These are phyloP conservation scores for Zalaria sp. DNA, from an alignment of 2,329 filamentous ascomycete genomes.

Conservation along the genomic window DNA sequence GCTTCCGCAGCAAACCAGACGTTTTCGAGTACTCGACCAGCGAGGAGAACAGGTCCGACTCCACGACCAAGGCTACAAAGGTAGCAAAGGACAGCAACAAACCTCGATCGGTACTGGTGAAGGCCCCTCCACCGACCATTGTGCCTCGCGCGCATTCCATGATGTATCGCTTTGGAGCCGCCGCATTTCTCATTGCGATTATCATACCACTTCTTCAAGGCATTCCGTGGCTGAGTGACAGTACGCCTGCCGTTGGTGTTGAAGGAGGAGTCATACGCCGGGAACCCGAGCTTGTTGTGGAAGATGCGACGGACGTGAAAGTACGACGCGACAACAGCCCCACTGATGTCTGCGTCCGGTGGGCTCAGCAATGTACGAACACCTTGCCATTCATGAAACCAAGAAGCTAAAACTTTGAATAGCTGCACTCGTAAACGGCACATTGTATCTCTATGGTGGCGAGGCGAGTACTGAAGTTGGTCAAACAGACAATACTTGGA, in stretches of 20 bases:
- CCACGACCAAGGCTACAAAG: too few relatives aligned
- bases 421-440: constrained; percentile 59
- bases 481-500: constrained; percentile 55
- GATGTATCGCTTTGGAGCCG: constrained; percentile 13
- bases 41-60: neutral
- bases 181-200: constrained; percentile 13
- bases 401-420: constrained; percentile 8
- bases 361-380: constrained; percentile 45
- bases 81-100: neutral
- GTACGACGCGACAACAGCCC: constrained; percentile 30
- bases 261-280: constrained; percentile 14
- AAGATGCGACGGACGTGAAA: constrained; percentile 7
- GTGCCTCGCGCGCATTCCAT: constrained; percentile 7
- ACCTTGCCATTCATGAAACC: neutral
- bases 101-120: neutral
- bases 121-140: neutral
- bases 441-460: constrained; percentile 63
- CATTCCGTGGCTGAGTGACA: constrained; percentile 10
- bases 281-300: constrained; percentile 3
- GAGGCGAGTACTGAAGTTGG: constrained; percentile 42
- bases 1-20: neutral
- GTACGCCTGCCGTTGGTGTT: constrained; percentile 14
- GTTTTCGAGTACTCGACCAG: neutral
- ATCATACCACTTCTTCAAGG: constrained; percentile 14
- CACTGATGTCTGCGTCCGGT: constrained; percentile 48